These are phyloP conservation scores for Cyathus striatus DNA, from an alignment of 768 basidiomycete genomes.

Conservation along the genomic window DNA sequence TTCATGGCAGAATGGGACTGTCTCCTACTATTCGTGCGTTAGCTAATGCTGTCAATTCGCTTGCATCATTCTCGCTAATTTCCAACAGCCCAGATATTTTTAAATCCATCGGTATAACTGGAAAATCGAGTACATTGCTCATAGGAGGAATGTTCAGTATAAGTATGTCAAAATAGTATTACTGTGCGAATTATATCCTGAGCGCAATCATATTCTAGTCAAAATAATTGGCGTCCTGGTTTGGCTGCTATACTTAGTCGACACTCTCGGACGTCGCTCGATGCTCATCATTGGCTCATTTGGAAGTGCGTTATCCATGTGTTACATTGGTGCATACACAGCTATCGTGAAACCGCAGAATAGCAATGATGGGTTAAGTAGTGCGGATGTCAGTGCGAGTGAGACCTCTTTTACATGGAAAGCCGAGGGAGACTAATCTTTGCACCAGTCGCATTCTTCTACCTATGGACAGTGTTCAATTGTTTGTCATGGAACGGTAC, in stretches of 20 bases:
- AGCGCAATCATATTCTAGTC: conserved; percentile 9
- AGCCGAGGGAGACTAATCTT: too few relatives aligned
- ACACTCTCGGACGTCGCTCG: conserved; percentile 33
- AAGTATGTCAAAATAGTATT: conserved; percentile 23
- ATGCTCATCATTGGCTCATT: conserved; percentile 36
- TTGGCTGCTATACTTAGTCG: conserved; percentile 36
- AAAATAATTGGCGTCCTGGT: conserved; percentile 30
- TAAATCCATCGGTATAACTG: conserved; percentile 37
- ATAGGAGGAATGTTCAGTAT: conserved; percentile 48
- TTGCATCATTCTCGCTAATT: too few relatives aligned
- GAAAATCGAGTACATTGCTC: conserved; percentile 27
- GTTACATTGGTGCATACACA: conserved; percentile 40
- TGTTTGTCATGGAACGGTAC: conserved; percentile 39
- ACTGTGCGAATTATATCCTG: neutral
- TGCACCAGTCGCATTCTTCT: conserved; percentile 29
- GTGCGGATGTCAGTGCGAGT: conserved; percentile 27
- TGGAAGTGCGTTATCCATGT: conserved; percentile 34
- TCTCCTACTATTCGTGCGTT: conserved; percentile 37
- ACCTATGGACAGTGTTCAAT: conserved; percentile 32
- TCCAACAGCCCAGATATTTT: conserved; percentile 43
- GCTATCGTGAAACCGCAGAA: conserved; percentile 26
- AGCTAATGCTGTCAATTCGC: too few relatives aligned
- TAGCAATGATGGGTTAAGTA: conserved; percentile 10
- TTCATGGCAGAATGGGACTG: conserved; percentile 38
- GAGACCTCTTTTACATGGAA: too few relatives aligned